Conservation (phyloP, 2,329 filamentous ascomycete species). For the Pseudophaeomoniella oleicola region DNA sequence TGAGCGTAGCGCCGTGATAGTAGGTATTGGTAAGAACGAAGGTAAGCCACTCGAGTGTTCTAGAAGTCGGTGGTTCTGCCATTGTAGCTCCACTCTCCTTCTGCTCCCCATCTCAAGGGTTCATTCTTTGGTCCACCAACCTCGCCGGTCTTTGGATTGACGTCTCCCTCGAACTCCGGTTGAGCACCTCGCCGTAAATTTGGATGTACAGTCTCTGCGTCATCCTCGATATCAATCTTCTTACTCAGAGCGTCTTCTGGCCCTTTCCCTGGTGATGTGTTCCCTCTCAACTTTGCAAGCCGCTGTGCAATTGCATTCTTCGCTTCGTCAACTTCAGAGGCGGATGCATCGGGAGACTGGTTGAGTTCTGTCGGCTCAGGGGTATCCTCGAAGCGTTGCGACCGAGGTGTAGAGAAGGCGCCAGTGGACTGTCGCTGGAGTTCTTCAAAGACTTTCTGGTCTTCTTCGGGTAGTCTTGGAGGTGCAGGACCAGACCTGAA, state of each 20-base stretch:
- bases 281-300: constrained; percentile 6
- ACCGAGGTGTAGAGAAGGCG: constrained; percentile 53
- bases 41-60: too few relatives aligned
- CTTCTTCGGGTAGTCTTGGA: constrained; percentile 70
- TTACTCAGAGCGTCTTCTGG: constrained; percentile 16
- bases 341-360: constrained; percentile 28
- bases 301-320: constrained; percentile 11
- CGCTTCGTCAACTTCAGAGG: constrained; percentile 10
- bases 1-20: too few relatives aligned
- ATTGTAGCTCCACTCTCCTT: constrained; percentile 82
- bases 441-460: constrained; percentile 81
- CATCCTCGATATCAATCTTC: constrained; percentile 37
- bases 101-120: constrained; percentile 69
- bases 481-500: constrained; percentile 44
- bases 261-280: constrained; percentile 2
- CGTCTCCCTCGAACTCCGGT: constrained; percentile 86
- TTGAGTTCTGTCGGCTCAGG: constrained; percentile 27
- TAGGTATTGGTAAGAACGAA: too few relatives aligned
- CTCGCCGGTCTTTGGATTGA: constrained; percentile 87
- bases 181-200: constrained; percentile 61
- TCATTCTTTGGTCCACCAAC: constrained; percentile 96
- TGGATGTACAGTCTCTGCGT: constrained; percentile 53
- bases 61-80: constrained; percentile 86
- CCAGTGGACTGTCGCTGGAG: constrained; percentile 66
- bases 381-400: constrained; percentile 3